phyloP scores from a whole-genome alignment of 306 rosid genomes.

The Phaseolus lunatus region DNA sequence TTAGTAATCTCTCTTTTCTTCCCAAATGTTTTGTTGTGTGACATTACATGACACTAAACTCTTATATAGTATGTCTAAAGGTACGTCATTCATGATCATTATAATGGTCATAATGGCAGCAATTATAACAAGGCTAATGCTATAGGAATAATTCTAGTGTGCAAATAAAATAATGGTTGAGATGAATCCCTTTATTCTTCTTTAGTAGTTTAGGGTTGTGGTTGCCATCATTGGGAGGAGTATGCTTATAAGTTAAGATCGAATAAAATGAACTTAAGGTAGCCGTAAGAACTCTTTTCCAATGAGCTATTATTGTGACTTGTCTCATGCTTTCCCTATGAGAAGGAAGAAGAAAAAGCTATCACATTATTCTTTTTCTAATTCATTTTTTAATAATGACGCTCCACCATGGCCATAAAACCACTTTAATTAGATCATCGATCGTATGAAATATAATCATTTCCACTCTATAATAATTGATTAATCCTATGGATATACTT shows the following conservation, averaged over 20 bases:
- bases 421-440: slow-evolving; percentile 10
- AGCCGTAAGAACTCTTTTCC: background rate
- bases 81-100: slow-evolving; percentile 52
- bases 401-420: background rate
- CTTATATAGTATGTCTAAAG: slow-evolving; percentile 59
- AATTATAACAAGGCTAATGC: slow-evolving; percentile 72
- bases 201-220: slow-evolving; percentile 63
- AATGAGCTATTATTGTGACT: slow-evolving; percentile 37
- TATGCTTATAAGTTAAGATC: slow-evolving; percentile 44
- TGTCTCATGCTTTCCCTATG: background rate
- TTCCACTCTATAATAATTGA: background rate
- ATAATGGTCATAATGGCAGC: slow-evolving; percentile 72
- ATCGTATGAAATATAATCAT: background rate
- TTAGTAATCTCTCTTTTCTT: slow-evolving; percentile 3
- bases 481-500: background rate
- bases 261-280: slow-evolving; percentile 33
- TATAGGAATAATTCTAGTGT: slow-evolving; percentile 64
- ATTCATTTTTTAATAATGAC: slow-evolving; percentile 36
- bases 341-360: background rate
- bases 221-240: slow-evolving; percentile 65
- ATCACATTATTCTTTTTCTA: slow-evolving; percentile 5
- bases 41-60: slow-evolving; percentile 21
- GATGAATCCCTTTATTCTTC: slow-evolving; percentile 41
- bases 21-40: background rate
- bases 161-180: slow-evolving; percentile 54